These are phyloP conservation scores for Stereocaulon alpinum DNA, from an alignment of 495 filamentous ascomycete genomes.

Conservation along the genomic window DNA sequence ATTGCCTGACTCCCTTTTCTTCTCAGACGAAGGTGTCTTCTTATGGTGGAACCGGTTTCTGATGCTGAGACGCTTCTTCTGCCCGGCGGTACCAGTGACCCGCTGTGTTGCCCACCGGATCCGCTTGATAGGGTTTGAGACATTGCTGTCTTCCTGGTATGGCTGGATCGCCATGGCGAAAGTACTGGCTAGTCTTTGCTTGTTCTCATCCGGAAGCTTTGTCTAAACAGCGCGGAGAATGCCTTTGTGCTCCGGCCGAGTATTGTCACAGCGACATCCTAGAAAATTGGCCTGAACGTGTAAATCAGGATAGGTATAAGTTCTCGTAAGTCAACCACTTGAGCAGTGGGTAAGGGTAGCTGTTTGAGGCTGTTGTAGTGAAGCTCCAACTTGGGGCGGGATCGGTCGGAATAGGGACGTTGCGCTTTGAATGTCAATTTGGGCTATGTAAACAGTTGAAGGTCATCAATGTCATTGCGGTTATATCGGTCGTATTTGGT, in stretches of 20 bases:
- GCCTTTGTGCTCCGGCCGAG: neutral
- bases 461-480: neutral
- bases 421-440: neutral
- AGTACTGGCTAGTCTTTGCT: neutral
- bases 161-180: slow-evolving; percentile 32
- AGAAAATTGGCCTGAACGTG: neutral
- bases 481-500: neutral
- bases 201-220: slow-evolving; percentile 10
- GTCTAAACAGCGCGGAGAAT: neutral
- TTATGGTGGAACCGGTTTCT: slow-evolving; percentile 65
- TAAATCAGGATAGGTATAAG: neutral
- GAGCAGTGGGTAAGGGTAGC: neutral
- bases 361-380: neutral
- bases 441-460: neutral
- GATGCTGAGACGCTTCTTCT: slow-evolving; percentile 75
- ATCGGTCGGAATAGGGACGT: neutral
- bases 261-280: neutral
- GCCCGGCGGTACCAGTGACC: slow-evolving; percentile 57
- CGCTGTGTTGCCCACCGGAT: slow-evolving; percentile 93
- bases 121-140: slow-evolving; percentile 53
- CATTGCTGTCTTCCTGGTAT: slow-evolving; percentile 36
- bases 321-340: neutral
- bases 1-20: slow-evolving; percentile 56
- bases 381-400: neutral
- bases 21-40: slow-evolving; percentile 48